These are phyloP conservation scores for Canavalia ensiformis DNA, from an alignment of 306 rosid genomes.

Conservation along the genomic window DNA sequence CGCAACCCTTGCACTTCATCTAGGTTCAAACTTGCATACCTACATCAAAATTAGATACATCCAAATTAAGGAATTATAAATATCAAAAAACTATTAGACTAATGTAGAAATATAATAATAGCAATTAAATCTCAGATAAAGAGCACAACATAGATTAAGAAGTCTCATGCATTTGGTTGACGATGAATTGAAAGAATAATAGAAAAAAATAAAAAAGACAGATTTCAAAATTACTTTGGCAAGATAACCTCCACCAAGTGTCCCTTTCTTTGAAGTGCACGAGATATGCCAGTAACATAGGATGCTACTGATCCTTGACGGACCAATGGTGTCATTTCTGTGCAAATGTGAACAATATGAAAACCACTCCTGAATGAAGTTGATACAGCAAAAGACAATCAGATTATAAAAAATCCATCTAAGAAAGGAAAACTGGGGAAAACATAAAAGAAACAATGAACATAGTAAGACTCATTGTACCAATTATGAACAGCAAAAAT, in stretches of 20 bases:
- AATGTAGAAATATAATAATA: conserved; percentile 14
- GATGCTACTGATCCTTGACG: conserved; percentile 79
- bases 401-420: conserved; percentile 35
- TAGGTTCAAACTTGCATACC: conserved; percentile 73
- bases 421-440: neutral
- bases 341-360: conserved; percentile 87
- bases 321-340: conserved; percentile 88
- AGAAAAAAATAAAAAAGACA: conserved; percentile 33
- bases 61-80: conserved; percentile 45
- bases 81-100: conserved; percentile 7
- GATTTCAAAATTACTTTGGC: conserved; percentile 75
- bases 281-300: conserved; percentile 86
- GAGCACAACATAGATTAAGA: conserved; percentile 38
- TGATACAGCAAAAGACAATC: conserved; percentile 46
- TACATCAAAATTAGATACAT: conserved; percentile 49
- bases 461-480: neutral
- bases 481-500: neutral
- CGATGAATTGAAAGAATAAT: conserved; percentile 31
- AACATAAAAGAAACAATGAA: neutral
- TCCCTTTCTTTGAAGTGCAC: conserved; percentile 90
- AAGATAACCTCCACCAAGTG: conserved; percentile 89
- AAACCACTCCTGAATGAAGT: conserved; percentile 73
- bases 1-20: conserved; percentile 77
- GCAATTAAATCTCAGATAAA: conserved; percentile 1
- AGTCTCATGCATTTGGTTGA: conserved; percentile 14